These are phyloP conservation scores for Apiotrichum veenhuisii DNA, from an alignment of 1,284 basidiomycete species.

Conservation along the genomic window DNA sequence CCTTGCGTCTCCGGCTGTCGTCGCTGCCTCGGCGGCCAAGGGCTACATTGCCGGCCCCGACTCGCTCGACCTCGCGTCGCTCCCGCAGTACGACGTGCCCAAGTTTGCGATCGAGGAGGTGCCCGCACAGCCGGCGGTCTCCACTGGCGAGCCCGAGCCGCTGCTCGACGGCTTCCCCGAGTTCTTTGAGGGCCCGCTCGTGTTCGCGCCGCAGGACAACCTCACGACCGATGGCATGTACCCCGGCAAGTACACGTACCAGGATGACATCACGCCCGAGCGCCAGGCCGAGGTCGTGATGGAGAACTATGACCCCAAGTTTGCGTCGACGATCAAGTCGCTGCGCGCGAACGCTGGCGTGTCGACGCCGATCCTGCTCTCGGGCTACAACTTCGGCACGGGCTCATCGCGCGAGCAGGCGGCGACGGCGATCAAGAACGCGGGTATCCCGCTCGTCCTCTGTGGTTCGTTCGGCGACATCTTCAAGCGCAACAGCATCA, in stretches of 20 bases:
- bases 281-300: conserved; percentile 91
- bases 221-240: conserved; percentile 98
- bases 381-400: conserved; percentile 98
- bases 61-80: conserved; percentile 57
- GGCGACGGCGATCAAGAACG: conserved; percentile 91
- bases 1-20: conserved; percentile 91
- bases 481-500: conserved; percentile 98
- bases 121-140: conserved; percentile 24
- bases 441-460: conserved; percentile 87
- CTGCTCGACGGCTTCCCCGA: conserved; percentile 77
- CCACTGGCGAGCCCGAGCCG: conserved; percentile 60
- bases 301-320: conserved; percentile 94
- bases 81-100: conserved; percentile 55
- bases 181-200: conserved; percentile 73
- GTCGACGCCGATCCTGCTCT: conserved; percentile 65
- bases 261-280: conserved; percentile 95
- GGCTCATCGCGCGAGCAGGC: conserved; percentile 99
- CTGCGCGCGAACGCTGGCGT: conserved; percentile 51
- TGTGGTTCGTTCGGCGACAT: conserved; percentile 98
- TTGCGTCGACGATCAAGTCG: conserved; percentile 69
- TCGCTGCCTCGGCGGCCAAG: conserved; percentile 89
- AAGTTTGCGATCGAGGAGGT: conserved; percentile 49
- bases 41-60: conserved; percentile 87
- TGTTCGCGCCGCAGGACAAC: conserved; percentile 96
- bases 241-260: conserved; percentile 99